phyloP scores from a whole-genome alignment of 139 green algal species.

The Chlorella sp. region DNA sequence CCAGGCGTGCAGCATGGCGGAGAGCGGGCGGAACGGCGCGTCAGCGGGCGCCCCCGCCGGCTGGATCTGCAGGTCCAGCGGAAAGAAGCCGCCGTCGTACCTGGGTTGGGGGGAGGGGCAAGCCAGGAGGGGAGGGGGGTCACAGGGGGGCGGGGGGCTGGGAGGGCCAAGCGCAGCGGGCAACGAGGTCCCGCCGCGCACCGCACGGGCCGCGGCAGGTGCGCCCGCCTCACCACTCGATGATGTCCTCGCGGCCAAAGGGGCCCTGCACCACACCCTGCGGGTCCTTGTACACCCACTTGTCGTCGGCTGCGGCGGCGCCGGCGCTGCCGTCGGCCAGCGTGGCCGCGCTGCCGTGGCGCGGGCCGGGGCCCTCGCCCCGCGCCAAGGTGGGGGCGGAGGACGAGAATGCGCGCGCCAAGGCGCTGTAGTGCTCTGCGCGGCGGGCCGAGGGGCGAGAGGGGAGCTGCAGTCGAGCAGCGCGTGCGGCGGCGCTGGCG shows the following conservation, averaged over 20 bases:
- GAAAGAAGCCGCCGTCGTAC: conserved; percentile 75
- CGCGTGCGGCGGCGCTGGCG: no score
- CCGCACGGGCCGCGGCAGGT: neutral
- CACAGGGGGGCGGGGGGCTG: neutral
- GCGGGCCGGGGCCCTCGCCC: neutral
- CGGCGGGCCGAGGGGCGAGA: no score
- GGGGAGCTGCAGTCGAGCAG: no score
- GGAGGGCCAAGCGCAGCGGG: neutral
- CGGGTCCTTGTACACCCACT: conserved; percentile 82
- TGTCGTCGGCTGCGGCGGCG: conserved; percentile 31
- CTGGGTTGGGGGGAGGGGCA: neutral
- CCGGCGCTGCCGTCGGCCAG: conserved; percentile 5
- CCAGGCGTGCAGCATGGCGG: conserved; percentile 57
- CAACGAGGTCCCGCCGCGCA: no score
- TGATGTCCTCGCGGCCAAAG: conserved; percentile 75
- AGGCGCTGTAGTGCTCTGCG: conserved; percentile 23
- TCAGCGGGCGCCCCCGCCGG: conserved; percentile 22
- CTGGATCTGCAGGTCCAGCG: conserved; percentile 68
- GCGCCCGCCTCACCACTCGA: conserved; percentile 78
- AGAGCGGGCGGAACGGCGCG: conserved; percentile 54
- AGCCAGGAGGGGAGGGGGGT: neutral
- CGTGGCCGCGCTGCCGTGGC: neutral
- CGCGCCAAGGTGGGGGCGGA: neutral
- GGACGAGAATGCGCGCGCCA: conserved; percentile 10
- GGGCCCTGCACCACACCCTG: conserved; percentile 72